A percentile compares a stretch with the other conserved stretches of the same genome.
Evolutionary conservation across 306 rosid species (phyloP).

Genomic region (Acmispon strigosus): DNA sequence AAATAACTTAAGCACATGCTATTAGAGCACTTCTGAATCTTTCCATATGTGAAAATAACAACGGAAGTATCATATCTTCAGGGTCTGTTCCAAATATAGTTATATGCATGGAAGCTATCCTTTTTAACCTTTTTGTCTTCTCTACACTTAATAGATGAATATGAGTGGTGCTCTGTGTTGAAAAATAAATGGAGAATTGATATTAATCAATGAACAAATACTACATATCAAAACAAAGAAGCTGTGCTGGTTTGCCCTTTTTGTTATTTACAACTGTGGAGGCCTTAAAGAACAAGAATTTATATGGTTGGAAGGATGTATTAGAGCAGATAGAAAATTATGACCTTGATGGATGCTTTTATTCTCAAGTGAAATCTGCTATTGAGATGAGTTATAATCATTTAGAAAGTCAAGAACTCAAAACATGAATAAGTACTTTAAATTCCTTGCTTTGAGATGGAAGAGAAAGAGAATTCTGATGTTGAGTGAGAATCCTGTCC

Average conservation of each 20-base stretch:
- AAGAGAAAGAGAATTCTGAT: background rate
- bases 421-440: background rate
- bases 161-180: too few relatives aligned
- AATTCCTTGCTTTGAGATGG: background rate
- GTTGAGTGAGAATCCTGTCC: background rate
- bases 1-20: too few relatives aligned
- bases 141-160: too few relatives aligned
- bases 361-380: constrained; percentile 12
- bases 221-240: too few relatives aligned
- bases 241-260: constrained; percentile 36
- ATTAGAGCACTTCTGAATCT: constrained; percentile 97
- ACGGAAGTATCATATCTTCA: constrained; percentile 70
- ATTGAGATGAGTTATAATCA: constrained; percentile 18
- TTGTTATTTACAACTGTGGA: constrained; percentile 22
- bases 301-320: constrained; percentile 33
- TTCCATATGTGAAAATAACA: constrained; percentile 86
- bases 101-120: too few relatives aligned
- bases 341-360: constrained; percentile 16
- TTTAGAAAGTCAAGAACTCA: constrained; percentile 26
- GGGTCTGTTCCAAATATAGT: constrained; percentile 95
- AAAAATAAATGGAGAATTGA: too few relatives aligned
- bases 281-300: constrained; percentile 22
- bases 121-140: too few relatives aligned
- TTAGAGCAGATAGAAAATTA: constrained; percentile 6
- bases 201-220: too few relatives aligned